Conservation (phyloP, 2,329 filamentous ascomycete species). For the Aspergillus pseudotamarii region DNA sequence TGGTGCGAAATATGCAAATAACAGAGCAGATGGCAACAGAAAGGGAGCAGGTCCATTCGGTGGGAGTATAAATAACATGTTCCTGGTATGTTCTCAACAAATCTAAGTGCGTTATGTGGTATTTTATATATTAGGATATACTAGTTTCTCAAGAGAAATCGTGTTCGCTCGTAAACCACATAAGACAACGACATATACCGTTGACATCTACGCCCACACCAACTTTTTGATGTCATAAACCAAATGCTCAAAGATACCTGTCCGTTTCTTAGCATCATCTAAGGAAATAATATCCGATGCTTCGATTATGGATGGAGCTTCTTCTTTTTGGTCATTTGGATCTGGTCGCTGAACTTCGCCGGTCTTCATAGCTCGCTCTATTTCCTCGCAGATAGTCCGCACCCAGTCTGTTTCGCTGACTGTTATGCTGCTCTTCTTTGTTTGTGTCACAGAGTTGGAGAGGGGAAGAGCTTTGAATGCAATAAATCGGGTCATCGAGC, state of each 20-base stretch:
- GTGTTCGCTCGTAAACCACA: background rate
- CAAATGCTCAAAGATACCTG: constrained; percentile 81
- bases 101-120: background rate
- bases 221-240: constrained; percentile 91
- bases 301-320: constrained; percentile 45
- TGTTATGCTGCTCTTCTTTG: constrained; percentile 3
- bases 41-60: background rate
- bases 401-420: constrained; percentile 57
- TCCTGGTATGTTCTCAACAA: background rate
- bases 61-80: background rate
- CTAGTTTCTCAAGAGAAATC: background rate
- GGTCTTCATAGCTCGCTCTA: constrained; percentile 66
- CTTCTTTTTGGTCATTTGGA: constrained; percentile 11
- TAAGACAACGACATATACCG: background rate
- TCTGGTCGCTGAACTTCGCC: constrained; percentile 46
- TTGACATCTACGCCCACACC: constrained; percentile 69
- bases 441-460: constrained; percentile 33
- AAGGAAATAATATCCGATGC: constrained; percentile 77
- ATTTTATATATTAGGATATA: background rate
- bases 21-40: background rate
- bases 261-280: constrained; percentile 82
- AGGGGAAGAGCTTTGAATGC: constrained; percentile 48
- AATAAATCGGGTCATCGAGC: constrained; percentile 37
- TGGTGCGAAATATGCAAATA: background rate
- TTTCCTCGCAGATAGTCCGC: constrained; percentile 72